A percentile compares a stretch with the other conserved stretches of the same genome.
phyloP scores from a whole-genome alignment of 306 rosid species.

The Ormosia semicastrata region DNA sequence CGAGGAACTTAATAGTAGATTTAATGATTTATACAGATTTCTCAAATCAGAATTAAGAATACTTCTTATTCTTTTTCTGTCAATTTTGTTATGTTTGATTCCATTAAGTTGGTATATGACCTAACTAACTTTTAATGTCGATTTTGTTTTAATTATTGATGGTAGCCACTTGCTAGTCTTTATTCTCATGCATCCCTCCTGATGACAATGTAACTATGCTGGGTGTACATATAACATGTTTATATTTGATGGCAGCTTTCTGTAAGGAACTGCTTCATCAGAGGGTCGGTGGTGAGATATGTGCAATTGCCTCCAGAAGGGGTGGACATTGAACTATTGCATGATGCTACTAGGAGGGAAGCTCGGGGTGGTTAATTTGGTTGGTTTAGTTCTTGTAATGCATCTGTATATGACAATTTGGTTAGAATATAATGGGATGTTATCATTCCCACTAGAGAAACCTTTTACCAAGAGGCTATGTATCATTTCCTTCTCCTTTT shows the following conservation, averaged over 20 bases:
- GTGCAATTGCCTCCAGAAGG: conserved; percentile 98
- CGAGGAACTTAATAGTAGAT: not conserved
- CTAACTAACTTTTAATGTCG: not conserved
- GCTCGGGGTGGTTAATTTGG: conserved; percentile 81
- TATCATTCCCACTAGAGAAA: not conserved
- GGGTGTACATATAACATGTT: conserved; percentile 7
- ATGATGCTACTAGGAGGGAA: conserved; percentile 97
- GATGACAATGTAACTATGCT: not conserved
- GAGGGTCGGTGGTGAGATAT: conserved; percentile 98
- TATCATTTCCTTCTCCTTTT: not conserved
- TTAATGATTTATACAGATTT: not conserved
- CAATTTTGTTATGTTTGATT: not conserved
- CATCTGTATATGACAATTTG: not conserved
- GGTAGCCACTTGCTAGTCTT: not conserved
- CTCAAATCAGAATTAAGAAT: not conserved
- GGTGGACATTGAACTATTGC: conserved; percentile 87
- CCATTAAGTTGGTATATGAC: not conserved
- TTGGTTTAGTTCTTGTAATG: not conserved
- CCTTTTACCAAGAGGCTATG: not conserved
- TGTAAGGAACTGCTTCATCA: conserved; percentile 96
- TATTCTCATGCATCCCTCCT: not conserved
- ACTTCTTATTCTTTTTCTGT: not conserved
- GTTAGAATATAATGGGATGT: conserved; percentile 6
- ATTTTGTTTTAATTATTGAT: not conserved
- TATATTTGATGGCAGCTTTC: conserved; percentile 65